phyloP scores from a whole-genome alignment of 78 protist species.

The Bigelowiella natans region DNA sequence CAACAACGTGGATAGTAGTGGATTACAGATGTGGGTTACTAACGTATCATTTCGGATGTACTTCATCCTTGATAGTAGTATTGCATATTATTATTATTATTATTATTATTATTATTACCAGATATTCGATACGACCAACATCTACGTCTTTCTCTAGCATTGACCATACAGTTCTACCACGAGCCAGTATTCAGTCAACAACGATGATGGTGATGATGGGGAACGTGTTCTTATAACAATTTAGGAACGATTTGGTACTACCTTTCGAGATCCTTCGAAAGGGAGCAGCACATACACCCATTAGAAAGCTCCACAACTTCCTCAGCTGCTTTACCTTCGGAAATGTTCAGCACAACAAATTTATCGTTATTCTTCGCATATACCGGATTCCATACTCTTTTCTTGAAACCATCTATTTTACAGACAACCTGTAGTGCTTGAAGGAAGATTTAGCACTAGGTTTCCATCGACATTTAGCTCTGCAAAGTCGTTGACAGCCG shows the following conservation, averaged over 20 bases:
- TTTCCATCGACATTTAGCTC: background rate
- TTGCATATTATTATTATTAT: no score
- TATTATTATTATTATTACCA: no score
- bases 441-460: background rate
- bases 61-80: no score
- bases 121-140: background rate
- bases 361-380: background rate
- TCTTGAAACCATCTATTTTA: background rate
- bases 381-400: background rate
- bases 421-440: background rate
- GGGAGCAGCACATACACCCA: background rate
- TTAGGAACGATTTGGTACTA: background rate
- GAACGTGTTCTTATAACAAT: no score
- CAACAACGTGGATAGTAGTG: no score
- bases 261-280: background rate
- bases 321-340: background rate
- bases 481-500: background rate
- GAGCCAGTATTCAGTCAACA: no score
- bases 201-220: no score
- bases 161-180: background rate
- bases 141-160: background rate
- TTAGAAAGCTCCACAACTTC: background rate
- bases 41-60: no score
- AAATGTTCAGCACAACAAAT: background rate
- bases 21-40: no score